Evolutionary conservation across 768 basidiomycete species (phyloP), one percentile per base, ranked within the genome.

Genomic region (Boletus sensibilis): DNA sequence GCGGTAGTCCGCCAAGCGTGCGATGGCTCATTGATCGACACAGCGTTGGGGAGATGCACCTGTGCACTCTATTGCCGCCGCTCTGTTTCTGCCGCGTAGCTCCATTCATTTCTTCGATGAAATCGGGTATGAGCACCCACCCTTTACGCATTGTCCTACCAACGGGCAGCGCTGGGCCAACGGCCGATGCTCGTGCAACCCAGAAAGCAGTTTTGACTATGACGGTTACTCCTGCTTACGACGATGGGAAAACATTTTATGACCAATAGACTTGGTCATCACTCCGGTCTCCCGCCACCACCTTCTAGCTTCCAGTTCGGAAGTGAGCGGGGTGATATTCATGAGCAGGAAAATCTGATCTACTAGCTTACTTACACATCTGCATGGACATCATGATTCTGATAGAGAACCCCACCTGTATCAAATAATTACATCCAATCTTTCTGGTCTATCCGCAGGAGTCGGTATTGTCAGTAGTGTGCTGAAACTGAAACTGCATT

Each of bases 21-120:
- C 11, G 52, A 53, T 46, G 4, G n/a, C 44, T 53, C 2, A 58
- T 46, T 16, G 38, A 29, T 56, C 25, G 13, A 43, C 27, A 27
- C 60, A 92, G 84, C 86, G 92, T 33, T 94, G 93, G 94, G 96
- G 96, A 47, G 96, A 98, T 75, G 96, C 96, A 18, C 85, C 85
- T 3, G 89, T 94, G 9, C 92, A 94, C 68, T 90, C 88, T 51
- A 94, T 98, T 55, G 97, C 91, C 44, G 96, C 92, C 0, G 85
- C 95, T 1, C 76, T 99, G 11, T 92, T 98, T 66, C 85, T 92
- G 0, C 84, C 81, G 64, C 93, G 92, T 64, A 87, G 88, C 12
- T 88, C 94, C 70, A 86, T 98, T 47, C 92, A 97, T 72, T 99
- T 93, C 78, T 98, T 98, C 77, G 81, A 88, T 54, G 94, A 98